Percentiles rank a stretch among this genome's conserved stretches.
phyloP scores from a whole-genome alignment of 2,329 filamentous ascomycete genomes.

The Xylaria sp. region DNA sequence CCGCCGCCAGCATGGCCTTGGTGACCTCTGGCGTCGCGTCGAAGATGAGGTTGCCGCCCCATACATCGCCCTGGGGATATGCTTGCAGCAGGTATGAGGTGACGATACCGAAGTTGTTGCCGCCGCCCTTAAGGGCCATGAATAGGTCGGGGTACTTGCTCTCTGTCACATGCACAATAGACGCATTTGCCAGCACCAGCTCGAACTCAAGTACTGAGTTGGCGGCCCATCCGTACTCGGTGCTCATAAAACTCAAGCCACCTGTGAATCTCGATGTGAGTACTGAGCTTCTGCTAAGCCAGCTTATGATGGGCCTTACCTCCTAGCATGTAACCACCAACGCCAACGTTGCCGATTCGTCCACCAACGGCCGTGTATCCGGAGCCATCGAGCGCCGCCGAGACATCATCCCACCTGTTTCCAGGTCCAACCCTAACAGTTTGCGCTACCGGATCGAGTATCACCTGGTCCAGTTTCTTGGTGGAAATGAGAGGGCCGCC shows the following conservation, averaged over 20 bases:
- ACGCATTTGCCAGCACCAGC: constrained; percentile 62
- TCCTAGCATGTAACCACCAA: constrained; percentile 63
- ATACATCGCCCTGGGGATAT: constrained; percentile 54
- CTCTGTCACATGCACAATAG: constrained; percentile 57
- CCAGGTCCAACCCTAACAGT: constrained; percentile 59
- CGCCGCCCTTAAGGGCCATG: constrained; percentile 64
- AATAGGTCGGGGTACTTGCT: constrained; percentile 60
- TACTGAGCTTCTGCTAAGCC: not conserved
- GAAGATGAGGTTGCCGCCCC: constrained; percentile 57
- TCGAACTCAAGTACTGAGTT: constrained; percentile 61
- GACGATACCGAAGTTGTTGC: constrained; percentile 66
- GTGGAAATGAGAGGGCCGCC: constrained; percentile 62
- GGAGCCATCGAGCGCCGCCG: constrained; percentile 53
- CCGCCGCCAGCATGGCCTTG: constrained; percentile 55
- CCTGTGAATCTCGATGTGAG: constrained; percentile 51
- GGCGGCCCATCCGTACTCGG: constrained; percentile 61
- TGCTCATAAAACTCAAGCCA: constrained; percentile 62
- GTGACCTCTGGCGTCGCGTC: constrained; percentile 47
- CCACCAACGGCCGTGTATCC: constrained; percentile 57
- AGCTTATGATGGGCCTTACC: constrained; percentile 58
- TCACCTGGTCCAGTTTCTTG: constrained; percentile 55
- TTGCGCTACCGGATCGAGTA: constrained; percentile 51
- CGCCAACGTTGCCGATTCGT: constrained; percentile 58
- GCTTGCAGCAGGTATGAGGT: constrained; percentile 58
- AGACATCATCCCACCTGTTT: constrained; percentile 56